These are phyloP conservation scores for Elsinoe ampelina DNA, from an alignment of 2,329 filamentous ascomycete species.

Conservation along the genomic window DNA sequence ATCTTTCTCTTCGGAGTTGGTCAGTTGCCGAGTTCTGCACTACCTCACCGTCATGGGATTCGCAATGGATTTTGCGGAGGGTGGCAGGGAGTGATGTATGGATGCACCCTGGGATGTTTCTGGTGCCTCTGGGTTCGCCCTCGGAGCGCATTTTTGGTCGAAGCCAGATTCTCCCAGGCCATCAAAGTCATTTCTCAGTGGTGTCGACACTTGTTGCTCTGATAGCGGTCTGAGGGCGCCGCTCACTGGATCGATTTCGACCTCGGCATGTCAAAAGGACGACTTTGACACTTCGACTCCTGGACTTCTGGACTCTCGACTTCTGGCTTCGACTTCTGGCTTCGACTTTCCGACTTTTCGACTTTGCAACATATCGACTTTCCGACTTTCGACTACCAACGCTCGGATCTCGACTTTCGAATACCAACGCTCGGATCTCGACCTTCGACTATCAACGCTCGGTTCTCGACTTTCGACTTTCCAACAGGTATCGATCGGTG, in stretches of 20 bases:
- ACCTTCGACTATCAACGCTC: too few species aligned
- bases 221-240: not conserved
- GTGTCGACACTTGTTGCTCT: not conserved
- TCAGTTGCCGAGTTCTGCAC: not conserved
- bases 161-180: not conserved
- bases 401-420: not conserved
- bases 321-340: not conserved
- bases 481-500: not conserved
- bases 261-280: not conserved
- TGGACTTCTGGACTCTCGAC: not conserved
- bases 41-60: not conserved
- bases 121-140: not conserved
- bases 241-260: not conserved
- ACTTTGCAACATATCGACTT: not conserved
- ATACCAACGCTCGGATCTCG: not conserved
- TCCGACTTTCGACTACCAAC: not conserved
- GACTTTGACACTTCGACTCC: too few species aligned
- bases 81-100: constrained; percentile 3
- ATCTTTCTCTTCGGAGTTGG: not conserved
- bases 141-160: not conserved
- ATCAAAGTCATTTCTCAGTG: constrained; percentile 4
- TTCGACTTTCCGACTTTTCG: too few species aligned
- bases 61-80: not conserved
- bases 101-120: not conserved
- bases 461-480: not conserved